Evolutionary conservation across 2,329 filamentous ascomycete species (phyloP).

Genomic region (Paraphoma chrysanthemicola): DNA sequence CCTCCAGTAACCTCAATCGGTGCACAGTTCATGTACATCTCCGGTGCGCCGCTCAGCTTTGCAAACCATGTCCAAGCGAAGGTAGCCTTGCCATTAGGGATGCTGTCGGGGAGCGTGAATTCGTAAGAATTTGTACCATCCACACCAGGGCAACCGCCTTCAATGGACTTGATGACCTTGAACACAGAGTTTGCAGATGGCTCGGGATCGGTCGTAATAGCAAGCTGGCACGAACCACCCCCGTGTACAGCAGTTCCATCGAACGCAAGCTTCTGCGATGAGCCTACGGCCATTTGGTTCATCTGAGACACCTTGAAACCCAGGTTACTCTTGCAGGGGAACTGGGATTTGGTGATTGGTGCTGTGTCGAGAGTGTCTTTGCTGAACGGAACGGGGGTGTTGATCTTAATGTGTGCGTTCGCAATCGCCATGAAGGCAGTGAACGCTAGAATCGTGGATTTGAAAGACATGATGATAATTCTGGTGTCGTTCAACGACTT

Average conservation of each 20-base stretch:
- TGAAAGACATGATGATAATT: slow-evolving; percentile 58
- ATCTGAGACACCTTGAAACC: slow-evolving; percentile 40
- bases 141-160: slow-evolving; percentile 81
- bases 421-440: slow-evolving; percentile 62
- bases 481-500: background rate
- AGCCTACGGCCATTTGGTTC: slow-evolving; percentile 67
- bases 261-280: slow-evolving; percentile 68
- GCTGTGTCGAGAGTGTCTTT: slow-evolving; percentile 62
- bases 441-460: slow-evolving; percentile 56
- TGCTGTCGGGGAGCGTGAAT: slow-evolving; percentile 73
- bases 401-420: slow-evolving; percentile 79
- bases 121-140: slow-evolving; percentile 64
- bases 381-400: slow-evolving; percentile 68
- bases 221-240: slow-evolving; percentile 89
- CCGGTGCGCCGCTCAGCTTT: slow-evolving; percentile 76
- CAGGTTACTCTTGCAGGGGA: slow-evolving; percentile 68
- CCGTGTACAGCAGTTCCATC: slow-evolving; percentile 80
- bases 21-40: slow-evolving; percentile 92
- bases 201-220: slow-evolving; percentile 71
- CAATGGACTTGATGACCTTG: slow-evolving; percentile 88
- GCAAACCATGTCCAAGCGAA: slow-evolving; percentile 96
- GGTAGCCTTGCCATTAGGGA: slow-evolving; percentile 78
- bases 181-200: slow-evolving; percentile 65
- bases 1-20: slow-evolving; percentile 69
- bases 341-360: slow-evolving; percentile 70